Percentiles rank a stretch among this genome's conserved stretches.
Conservation (phyloP, 2,329 filamentous ascomycete species). For the Microsporum canis region DNA sequence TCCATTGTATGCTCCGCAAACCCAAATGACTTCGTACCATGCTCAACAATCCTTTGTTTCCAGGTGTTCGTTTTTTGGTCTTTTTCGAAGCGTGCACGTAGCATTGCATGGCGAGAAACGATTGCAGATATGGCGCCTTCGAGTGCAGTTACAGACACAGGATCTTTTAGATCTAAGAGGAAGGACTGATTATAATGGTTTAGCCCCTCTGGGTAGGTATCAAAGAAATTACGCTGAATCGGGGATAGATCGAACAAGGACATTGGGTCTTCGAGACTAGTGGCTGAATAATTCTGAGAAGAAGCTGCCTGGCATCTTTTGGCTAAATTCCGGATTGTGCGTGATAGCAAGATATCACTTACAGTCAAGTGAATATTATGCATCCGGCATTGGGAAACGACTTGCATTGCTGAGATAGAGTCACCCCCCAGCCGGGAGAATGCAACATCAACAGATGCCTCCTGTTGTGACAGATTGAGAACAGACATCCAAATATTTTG, state of each 20-base stretch:
- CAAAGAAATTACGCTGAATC: constrained; percentile 30
- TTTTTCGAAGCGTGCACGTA: constrained; percentile 15
- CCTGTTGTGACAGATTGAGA: constrained; percentile 2
- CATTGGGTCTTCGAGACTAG: not conserved
- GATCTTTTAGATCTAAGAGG: constrained; percentile 1
- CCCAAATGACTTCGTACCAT: constrained; percentile 18
- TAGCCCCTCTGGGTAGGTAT: constrained; percentile 8
- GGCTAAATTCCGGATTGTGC: not conserved
- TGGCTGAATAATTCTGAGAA: not conserved
- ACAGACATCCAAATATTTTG: constrained; percentile 7
- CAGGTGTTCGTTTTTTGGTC: constrained; percentile 8
- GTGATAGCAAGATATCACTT: not conserved
- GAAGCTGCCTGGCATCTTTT: too few relatives aligned
- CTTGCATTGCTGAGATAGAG: constrained; percentile 48
- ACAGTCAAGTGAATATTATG: constrained; percentile 43
- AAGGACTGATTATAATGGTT: constrained; percentile 17
- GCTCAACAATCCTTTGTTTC: constrained; percentile 10
- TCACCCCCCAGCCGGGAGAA: constrained; percentile 49
- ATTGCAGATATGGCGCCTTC: constrained; percentile 9
- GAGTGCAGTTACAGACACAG: not conserved
- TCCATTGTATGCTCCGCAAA: constrained; percentile 19
- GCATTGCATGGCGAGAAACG: constrained; percentile 12
- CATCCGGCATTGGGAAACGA: constrained; percentile 45
- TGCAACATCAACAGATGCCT: constrained; percentile 2
- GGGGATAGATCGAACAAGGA: constrained; percentile 26